These are phyloP conservation scores for Poterioochromonas sp. DNA, from an alignment of 352 stramenopile genomes.

Conservation along the genomic window DNA sequence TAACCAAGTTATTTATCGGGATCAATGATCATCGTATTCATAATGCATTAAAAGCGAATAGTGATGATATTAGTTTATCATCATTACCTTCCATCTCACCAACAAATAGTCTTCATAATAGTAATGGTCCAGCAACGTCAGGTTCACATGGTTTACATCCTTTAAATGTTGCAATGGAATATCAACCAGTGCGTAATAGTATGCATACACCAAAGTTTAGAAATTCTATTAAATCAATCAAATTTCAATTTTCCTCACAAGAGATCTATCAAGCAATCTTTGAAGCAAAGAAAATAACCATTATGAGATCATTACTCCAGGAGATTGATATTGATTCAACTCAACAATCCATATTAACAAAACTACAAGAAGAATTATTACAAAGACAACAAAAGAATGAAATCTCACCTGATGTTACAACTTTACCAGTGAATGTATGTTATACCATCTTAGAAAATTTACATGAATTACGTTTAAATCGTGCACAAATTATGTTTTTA, in stretches of 20 bases:
- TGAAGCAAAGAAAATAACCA: conserved; percentile 2
- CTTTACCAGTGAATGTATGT: conserved; percentile 3
- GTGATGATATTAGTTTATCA: neutral
- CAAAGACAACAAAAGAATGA: neutral
- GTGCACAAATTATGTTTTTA: conserved; percentile 22
- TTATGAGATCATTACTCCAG: conserved; percentile 6
- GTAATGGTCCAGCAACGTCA: neutral
- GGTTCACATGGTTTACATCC: neutral
- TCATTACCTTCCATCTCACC: neutral
- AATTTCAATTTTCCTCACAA: neutral
- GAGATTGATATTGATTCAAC: neutral
- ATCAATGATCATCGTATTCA: neutral
- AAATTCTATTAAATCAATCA: neutral
- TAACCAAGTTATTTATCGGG: neutral
- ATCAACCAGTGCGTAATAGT: neutral
- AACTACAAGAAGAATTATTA: neutral
- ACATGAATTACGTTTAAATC: neutral
- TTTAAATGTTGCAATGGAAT: neutral
- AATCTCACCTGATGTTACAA: neutral
- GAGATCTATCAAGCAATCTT: neutral
- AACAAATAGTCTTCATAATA: neutral
- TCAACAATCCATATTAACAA: neutral
- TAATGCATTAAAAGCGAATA: neutral
- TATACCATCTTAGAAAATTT: neutral
- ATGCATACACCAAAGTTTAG: neutral